Evolutionary conservation across 495 filamentous ascomycete genomes (phyloP).

Genomic region (Xylona heveae): DNA sequence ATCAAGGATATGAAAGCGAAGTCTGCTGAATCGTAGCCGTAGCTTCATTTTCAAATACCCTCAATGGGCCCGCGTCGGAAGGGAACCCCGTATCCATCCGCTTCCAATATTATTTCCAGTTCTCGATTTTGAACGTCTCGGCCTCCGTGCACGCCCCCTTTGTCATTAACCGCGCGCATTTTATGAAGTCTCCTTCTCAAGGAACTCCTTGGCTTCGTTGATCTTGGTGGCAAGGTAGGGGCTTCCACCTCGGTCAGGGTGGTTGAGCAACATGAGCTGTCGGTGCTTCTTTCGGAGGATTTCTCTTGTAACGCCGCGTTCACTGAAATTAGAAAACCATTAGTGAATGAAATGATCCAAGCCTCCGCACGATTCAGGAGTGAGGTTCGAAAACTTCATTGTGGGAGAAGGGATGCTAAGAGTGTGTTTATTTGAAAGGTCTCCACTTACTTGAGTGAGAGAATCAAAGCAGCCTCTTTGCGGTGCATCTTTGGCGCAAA

Average conservation of each 20-base stretch:
- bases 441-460: constrained; percentile 59
- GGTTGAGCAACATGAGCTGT: constrained; percentile 91
- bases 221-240: constrained; percentile 74
- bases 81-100: too few species aligned
- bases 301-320: constrained; percentile 68
- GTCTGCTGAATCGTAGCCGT: too few species aligned
- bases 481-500: constrained; percentile 89
- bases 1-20: too few species aligned
- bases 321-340: constrained; percentile 26
- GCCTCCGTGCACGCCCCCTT: too few species aligned
- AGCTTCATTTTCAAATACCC: too few species aligned
- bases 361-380: neutral
- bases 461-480: constrained; percentile 74
- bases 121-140: too few species aligned
- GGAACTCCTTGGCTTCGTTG: constrained; percentile 6
- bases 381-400: neutral
- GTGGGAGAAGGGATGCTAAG: neutral
- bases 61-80: too few species aligned
- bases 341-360: neutral
- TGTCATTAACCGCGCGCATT: too few species aligned
- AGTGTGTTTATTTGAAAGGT: too few species aligned
- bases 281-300: constrained; percentile 92
- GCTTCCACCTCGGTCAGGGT: constrained; percentile 91
- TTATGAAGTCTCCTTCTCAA: too few species aligned
- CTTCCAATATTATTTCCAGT: too few species aligned